Conservation (phyloP, 208 protist species). For the Trypanosoma boissoni region DNA sequence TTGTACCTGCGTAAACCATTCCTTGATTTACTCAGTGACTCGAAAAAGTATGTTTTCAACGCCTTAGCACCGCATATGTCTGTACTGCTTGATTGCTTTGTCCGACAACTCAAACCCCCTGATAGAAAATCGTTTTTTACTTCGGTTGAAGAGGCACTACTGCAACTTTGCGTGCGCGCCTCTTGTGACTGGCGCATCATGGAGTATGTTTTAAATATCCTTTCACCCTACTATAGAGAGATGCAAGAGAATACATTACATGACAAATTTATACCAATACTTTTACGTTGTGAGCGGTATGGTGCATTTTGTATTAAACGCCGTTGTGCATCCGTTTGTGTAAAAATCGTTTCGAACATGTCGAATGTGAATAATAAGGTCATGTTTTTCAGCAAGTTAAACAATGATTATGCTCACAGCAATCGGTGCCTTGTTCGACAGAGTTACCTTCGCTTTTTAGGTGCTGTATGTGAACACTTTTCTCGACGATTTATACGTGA, state of each 20-base stretch:
- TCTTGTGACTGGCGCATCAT: constrained; percentile 75
- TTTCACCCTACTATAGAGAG: constrained; percentile 50
- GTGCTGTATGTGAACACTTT: constrained; percentile 52
- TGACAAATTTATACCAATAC: constrained; percentile 63
- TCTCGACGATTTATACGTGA: constrained; percentile 82
- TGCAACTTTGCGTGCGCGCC: constrained; percentile 35
- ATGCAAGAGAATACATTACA: constrained; percentile 52
- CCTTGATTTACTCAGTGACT: constrained; percentile 57
- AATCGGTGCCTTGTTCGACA: constrained; percentile 65
- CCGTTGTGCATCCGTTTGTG: constrained; percentile 53
- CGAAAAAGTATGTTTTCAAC: constrained; percentile 45
- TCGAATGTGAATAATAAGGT: constrained; percentile 51
- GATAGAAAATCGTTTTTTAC: constrained; percentile 54
- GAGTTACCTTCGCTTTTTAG: constrained; percentile 64
- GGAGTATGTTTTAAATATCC: constrained; percentile 52
- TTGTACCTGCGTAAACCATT: constrained; percentile 65
- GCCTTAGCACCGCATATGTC: constrained; percentile 53
- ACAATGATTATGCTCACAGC: constrained; percentile 79
- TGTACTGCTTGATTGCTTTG: constrained; percentile 73
- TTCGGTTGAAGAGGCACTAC: constrained; percentile 39
- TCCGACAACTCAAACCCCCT: constrained; percentile 30
- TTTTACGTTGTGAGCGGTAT: constrained; percentile 66
- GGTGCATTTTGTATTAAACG: constrained; percentile 62
- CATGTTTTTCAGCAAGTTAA: constrained; percentile 78
- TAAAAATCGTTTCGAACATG: constrained; percentile 41